Base-by-base conservation (phyloP, 2,329 filamentous ascomycete species). In the Fusarium pseudoanthophilum region DNA sequence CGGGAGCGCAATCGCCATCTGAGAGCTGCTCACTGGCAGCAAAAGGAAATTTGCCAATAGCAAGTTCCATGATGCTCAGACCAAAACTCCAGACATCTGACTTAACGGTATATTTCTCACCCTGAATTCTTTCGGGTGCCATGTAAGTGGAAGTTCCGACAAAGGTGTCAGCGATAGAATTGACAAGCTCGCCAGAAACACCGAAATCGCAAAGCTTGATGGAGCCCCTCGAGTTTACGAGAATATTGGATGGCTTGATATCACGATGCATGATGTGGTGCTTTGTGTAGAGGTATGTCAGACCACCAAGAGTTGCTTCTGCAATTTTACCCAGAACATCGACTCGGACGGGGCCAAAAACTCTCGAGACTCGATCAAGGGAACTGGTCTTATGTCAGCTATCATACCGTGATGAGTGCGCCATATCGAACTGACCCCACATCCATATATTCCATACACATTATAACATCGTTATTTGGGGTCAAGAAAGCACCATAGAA, bases 371-470 rank as follows among this genome's bases (percentile, higher is more conserved):
- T 75, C 93, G 91, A 83, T 99, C 96, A 57, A 99, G 91, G 34
- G 96, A 93, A 58, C 96, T 98, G 81, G 72, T 69, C 46, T 11
- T 11, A 34, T 26, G 49, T 78, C 56, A 78, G 67, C 30, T 24
- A n/a, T 30, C 36, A 39, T 30, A 18, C 37, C 10, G 21, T 9
- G 5, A 28, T 21, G 5, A 36, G 5, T 9, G 28, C 20, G 15
- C 15, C 20, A 6, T 30, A 16, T 20, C 8, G 14, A 36, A 85
- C 93, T 83, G 88, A 98, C 96, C 96, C 96, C 81, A 95, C 94
- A 83, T 99, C 96, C 94, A 97, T 97, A 82, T 99, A 98, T 83
- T 99, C 96, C 96, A 99, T 99, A 83, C 96, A 99, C 92, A 99
- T 95, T 77, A 98, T 97, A 67, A 99, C 97, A 84, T 99, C 96